Conservation (phyloP, 768 basidiomycete species). For the Clitopilus passeckerianus region DNA sequence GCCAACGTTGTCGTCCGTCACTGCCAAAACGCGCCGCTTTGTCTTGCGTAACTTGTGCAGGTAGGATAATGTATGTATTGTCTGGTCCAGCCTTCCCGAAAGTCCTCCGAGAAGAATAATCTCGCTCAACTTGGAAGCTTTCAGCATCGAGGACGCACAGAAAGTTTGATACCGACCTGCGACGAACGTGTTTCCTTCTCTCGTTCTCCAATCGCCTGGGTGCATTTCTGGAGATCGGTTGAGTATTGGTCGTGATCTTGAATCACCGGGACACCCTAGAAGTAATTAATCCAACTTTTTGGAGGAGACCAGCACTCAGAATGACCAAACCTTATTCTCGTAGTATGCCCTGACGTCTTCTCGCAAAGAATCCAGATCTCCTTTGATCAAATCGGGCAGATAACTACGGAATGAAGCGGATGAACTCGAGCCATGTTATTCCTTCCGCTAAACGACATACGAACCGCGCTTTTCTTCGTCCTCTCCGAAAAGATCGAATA, state of each 20-base stretch:
- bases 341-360: conserved; percentile 73
- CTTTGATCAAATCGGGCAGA: conserved; percentile 84
- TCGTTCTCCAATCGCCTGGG: conserved; percentile 52
- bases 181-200: conserved; percentile 37
- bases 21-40: conserved; percentile 58
- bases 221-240: conserved; percentile 97
- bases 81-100: conserved; percentile 91
- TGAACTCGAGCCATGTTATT: conserved; percentile 5
- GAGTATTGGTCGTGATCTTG: conserved; percentile 72
- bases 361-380: conserved; percentile 88
- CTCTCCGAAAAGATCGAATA: conserved; percentile 51
- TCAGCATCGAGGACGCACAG: conserved; percentile 1
- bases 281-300: neutral
- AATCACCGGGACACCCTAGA: conserved; percentile 64
- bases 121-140: conserved; percentile 43
- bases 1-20: conserved; percentile 88
- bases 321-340: conserved; percentile 40
- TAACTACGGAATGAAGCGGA: conserved; percentile 37
- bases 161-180: conserved; percentile 23
- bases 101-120: conserved; percentile 84
- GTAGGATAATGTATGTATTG: conserved; percentile 82
- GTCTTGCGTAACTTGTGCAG: conserved; percentile 72
- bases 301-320: neutral
- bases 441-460: conserved; percentile 7
- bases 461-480: conserved; percentile 12